These are phyloP conservation scores for Dentipellis sp. DNA, from an alignment of 768 basidiomycete genomes.

Conservation along the genomic window DNA sequence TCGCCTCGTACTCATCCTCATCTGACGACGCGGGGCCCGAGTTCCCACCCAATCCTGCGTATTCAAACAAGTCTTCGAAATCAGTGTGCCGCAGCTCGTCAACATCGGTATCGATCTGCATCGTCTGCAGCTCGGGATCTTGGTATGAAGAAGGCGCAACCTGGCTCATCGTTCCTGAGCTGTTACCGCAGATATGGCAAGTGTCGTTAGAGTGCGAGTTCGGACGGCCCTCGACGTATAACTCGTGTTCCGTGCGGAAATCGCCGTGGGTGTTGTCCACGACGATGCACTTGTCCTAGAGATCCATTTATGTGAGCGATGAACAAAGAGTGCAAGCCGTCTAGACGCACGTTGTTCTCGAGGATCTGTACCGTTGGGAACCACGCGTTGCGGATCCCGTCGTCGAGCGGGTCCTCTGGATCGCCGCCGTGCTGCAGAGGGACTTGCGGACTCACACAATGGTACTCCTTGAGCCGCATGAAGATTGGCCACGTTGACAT, in stretches of 20 bases:
- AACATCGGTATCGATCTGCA: not conserved
- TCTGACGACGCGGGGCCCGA: conserved; percentile 8
- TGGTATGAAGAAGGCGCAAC: not conserved
- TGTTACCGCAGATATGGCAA: conserved; percentile 21
- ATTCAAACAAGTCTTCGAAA: conserved; percentile 18
- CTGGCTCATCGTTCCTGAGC: conserved; percentile 6
- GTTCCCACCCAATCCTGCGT: conserved; percentile 7
- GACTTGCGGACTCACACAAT: conserved; percentile 33
- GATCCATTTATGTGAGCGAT: not conserved
- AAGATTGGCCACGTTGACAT: conserved; percentile 43
- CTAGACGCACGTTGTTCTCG: conserved; percentile 19
- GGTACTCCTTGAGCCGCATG: conserved; percentile 49
- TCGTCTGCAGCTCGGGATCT: not conserved
- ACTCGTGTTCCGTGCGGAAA: conserved; percentile 23
- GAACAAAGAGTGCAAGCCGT: not conserved
- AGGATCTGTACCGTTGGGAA: conserved; percentile 17
- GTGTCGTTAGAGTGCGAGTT: conserved; percentile 34
- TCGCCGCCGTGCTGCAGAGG: conserved; percentile 19
- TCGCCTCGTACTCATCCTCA: conserved; percentile 19
- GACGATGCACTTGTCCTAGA: conserved; percentile 1
- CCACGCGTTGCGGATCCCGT: conserved; percentile 35
- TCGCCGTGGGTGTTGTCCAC: conserved; percentile 1
- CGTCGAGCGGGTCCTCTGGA: conserved; percentile 18
- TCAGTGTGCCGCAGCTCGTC: conserved; percentile 1
- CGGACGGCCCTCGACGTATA: conserved; percentile 27